Conservation (phyloP, 2,329 filamentous ascomycete genomes). For the Grosmannia huntii region DNA sequence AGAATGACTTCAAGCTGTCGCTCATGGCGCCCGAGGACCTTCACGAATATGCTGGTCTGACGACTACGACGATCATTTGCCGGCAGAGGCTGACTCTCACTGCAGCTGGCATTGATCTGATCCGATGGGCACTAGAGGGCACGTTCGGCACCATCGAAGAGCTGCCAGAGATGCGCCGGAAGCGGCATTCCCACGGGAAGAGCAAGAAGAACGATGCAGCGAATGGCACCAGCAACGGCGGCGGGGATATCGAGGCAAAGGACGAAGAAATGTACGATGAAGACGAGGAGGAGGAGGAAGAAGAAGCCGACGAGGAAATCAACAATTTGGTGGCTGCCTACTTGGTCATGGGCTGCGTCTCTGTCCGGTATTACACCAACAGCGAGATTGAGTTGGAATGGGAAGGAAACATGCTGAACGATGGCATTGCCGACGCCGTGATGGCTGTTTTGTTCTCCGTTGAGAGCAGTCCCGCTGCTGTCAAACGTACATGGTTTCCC, state of each 20-base stretch:
- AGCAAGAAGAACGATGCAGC: slow-evolving; percentile 17
- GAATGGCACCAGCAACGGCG: slow-evolving; percentile 20
- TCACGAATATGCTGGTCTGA: slow-evolving; percentile 91
- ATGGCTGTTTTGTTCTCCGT: slow-evolving; percentile 86
- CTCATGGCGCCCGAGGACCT: slow-evolving; percentile 95
- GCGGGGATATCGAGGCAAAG: slow-evolving; percentile 16
- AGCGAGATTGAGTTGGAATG: slow-evolving; percentile 86
- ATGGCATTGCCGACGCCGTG: slow-evolving; percentile 93
- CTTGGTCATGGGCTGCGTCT: slow-evolving; percentile 81
- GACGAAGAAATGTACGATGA: slow-evolving; percentile 24
- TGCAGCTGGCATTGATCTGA: slow-evolving; percentile 79
- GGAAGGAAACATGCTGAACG: slow-evolving; percentile 97
- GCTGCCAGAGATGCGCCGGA: slow-evolving; percentile 39
- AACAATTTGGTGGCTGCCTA: slow-evolving; percentile 51
- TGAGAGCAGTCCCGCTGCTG: slow-evolving; percentile 86
- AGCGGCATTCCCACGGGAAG: slow-evolving; percentile 19
- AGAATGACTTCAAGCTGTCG: slow-evolving; percentile 95
- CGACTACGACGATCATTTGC: slow-evolving; percentile 87
- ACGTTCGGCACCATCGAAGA: slow-evolving; percentile 82
- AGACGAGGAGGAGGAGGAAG: slow-evolving; percentile 21
- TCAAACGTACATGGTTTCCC: slow-evolving; percentile 54
- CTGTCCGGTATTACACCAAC: slow-evolving; percentile 61
- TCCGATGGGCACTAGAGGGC: slow-evolving; percentile 86
- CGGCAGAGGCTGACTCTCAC: slow-evolving; percentile 80
- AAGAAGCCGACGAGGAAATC: slow-evolving; percentile 43